Percentiles rank a stretch among this genome's conserved stretches.
Conservation (phyloP, 805 yeast species). For the Metschnikowia lunata region DNA sequence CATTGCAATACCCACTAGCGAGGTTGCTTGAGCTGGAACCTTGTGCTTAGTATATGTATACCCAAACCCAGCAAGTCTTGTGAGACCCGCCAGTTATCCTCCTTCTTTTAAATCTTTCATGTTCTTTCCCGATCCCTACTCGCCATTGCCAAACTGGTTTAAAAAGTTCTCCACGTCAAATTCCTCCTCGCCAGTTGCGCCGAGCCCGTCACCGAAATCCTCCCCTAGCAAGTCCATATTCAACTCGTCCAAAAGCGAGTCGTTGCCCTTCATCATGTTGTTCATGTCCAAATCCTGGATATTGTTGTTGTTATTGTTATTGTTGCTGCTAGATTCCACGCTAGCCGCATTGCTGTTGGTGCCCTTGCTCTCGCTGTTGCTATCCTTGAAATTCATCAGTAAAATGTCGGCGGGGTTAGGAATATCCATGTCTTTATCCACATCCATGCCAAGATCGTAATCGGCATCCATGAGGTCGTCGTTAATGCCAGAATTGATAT, state of each 20-base stretch:
- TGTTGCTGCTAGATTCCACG: not conserved
- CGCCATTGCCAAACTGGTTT: slow-evolving; percentile 39
- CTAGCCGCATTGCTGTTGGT: not conserved
- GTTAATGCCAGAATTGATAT: not conserved
- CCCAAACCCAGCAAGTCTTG: no score
- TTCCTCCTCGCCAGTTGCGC: slow-evolving; percentile 31
- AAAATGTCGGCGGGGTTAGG: slow-evolving; percentile 34
- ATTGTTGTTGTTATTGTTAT: not conserved
- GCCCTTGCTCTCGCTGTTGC: not conserved
- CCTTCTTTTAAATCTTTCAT: no score
- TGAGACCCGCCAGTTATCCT: no score
- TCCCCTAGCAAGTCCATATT: slow-evolving; percentile 38
- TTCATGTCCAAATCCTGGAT: slow-evolving; percentile 15
- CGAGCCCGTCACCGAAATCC: slow-evolving; percentile 24
- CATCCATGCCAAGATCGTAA: slow-evolving; percentile 26
- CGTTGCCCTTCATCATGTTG: slow-evolving; percentile 35
- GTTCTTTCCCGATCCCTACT: slow-evolving; percentile 7
- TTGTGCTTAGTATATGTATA: no score
- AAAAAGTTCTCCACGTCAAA: slow-evolving; percentile 44
- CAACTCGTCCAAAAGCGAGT: slow-evolving; percentile 39
- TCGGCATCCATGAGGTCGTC: slow-evolving; percentile 20
- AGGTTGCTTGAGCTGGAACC: no score
- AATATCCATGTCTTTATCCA: slow-evolving; percentile 18
- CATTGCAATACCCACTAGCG: no score
- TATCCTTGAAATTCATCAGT: slow-evolving; percentile 23